Percentiles rank a stretch among this genome's conserved stretches.
Evolutionary conservation across 192 early-diverging fungal species (phyloP).

Genomic region (Backusella morwellensis): DNA sequence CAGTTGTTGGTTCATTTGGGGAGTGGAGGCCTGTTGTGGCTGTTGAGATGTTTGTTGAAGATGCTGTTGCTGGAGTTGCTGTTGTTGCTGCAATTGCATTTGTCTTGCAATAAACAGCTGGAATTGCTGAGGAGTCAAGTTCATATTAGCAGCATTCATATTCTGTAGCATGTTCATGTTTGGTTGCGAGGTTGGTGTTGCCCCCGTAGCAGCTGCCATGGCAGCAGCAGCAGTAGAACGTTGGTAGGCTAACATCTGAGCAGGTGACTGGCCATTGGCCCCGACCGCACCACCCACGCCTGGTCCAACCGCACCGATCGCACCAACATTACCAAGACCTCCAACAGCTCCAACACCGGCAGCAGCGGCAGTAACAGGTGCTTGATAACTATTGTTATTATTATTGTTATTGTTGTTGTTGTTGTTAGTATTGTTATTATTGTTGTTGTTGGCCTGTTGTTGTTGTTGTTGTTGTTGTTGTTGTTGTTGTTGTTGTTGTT

Average conservation of each 20-base stretch:
- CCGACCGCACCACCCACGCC: neutral
- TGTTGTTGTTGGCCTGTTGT: neutral
- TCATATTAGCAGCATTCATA: neutral
- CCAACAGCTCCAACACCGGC: neutral
- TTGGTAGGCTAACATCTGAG: conserved; percentile 24
- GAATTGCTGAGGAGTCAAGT: conserved; percentile 21
- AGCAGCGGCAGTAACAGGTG: conserved; percentile 4
- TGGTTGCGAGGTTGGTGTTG: neutral
- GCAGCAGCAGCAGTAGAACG: conserved; percentile 10
- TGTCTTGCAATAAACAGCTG: conserved; percentile 26
- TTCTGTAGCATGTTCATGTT: conserved; percentile 14
- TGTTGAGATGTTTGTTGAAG: neutral
- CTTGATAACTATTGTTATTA: neutral
- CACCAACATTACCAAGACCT: too few species aligned
- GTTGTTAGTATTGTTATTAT: neutral
- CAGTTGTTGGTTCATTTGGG: neutral
- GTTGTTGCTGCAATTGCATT: conserved; percentile 16
- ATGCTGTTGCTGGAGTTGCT: neutral
- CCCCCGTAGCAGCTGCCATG: conserved; percentile 1
- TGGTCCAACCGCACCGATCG: too few species aligned
- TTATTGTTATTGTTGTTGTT: neutral
- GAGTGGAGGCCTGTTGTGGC: neutral
- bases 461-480: neutral
- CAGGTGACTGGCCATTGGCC: conserved; percentile 9
- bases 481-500: neutral